Evolutionary conservation across 1,284 basidiomycete species (phyloP).

Genomic region (Fistulinella staudtii): DNA sequence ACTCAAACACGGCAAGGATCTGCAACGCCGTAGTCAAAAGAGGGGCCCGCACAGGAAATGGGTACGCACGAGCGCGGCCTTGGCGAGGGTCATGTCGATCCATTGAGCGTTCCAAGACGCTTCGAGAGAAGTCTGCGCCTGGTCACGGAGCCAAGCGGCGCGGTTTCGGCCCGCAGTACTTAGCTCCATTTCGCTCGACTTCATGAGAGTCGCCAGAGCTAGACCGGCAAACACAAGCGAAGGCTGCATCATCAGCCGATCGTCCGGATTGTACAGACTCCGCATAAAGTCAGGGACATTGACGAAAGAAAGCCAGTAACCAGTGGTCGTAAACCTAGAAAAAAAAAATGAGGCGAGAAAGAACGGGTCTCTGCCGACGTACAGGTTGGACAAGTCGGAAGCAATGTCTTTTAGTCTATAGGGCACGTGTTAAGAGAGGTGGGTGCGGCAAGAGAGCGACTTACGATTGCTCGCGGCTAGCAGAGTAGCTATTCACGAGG

Average conservation of each 20-base stretch:
- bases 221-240: slow-evolving; percentile 63
- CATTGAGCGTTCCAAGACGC: slow-evolving; percentile 47
- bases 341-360: slow-evolving; percentile 7
- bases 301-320: slow-evolving; percentile 64
- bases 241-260: slow-evolving; percentile 58
- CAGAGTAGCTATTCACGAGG: slow-evolving; percentile 49
- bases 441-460: slow-evolving; percentile 10
- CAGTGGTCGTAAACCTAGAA: slow-evolving; percentile 45
- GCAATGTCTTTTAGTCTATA: slow-evolving; percentile 49
- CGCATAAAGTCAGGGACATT: slow-evolving; percentile 52
- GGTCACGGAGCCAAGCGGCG: slow-evolving; percentile 51
- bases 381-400: slow-evolving; percentile 56
- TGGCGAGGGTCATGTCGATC: slow-evolving; percentile 61
- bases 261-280: slow-evolving; percentile 47
- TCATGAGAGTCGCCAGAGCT: slow-evolving; percentile 69
- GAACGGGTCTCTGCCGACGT: slow-evolving; percentile 24
- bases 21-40: slow-evolving; percentile 27
- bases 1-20: slow-evolving; percentile 73
- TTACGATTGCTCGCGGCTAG: slow-evolving; percentile 42
- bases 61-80: slow-evolving; percentile 67
- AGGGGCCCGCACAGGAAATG: neutral
- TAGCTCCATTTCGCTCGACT: slow-evolving; percentile 62
- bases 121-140: slow-evolving; percentile 53
- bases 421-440: slow-evolving; percentile 6
- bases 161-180: slow-evolving; percentile 47